Conservation (phyloP, 2,329 filamentous ascomycete genomes). For the Albophoma yamanashiensis region DNA sequence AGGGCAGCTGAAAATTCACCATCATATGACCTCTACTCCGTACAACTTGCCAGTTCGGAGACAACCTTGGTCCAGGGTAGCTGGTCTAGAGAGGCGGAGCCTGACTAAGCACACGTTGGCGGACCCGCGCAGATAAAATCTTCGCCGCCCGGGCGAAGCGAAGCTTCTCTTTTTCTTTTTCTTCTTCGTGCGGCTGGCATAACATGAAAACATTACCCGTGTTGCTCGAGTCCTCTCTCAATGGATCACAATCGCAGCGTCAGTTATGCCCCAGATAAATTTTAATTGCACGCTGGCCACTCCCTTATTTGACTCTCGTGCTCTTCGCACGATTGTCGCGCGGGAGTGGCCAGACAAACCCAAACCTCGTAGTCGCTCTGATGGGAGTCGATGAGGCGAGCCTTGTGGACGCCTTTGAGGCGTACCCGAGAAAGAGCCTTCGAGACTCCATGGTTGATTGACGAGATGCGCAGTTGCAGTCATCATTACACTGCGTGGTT, state of each 20-base stretch:
- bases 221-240: conserved; percentile 60
- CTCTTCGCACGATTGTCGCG: conserved; percentile 17
- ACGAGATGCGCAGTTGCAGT: neutral
- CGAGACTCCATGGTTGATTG: neutral
- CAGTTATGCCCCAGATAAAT: conserved; percentile 68
- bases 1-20: too few species aligned
- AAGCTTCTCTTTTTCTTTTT: conserved; percentile 34
- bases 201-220: conserved; percentile 58
- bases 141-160: conserved; percentile 10
- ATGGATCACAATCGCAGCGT: conserved; percentile 53
- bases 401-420: neutral
- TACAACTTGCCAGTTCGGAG: too few species aligned
- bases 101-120: conserved; percentile 10
- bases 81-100: neutral
- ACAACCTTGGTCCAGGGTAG: conserved; percentile 1
- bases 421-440: neutral
- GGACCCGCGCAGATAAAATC: conserved; percentile 17
- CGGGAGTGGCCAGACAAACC: conserved; percentile 33
- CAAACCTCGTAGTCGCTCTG: neutral
- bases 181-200: conserved; percentile 73
- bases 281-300: conserved; percentile 64
- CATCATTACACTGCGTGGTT: neutral
- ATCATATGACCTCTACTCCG: too few species aligned
- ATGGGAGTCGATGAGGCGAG: neutral
- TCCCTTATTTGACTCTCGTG: conserved; percentile 29